These are phyloP conservation scores for Diaporthe batatas DNA, from an alignment of 2,329 filamentous ascomycete species.

Conservation along the genomic window DNA sequence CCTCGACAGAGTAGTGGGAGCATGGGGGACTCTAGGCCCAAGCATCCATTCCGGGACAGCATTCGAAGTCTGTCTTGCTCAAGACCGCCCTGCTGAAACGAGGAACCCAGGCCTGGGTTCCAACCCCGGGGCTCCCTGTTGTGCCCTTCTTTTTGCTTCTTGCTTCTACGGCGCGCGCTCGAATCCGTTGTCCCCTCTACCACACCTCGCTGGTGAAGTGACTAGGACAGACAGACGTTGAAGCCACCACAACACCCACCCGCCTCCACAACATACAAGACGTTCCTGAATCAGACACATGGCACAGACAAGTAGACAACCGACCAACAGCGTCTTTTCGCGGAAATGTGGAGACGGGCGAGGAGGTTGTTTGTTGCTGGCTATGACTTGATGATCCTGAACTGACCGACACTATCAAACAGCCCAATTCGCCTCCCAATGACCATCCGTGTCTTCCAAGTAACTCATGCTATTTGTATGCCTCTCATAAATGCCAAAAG, in stretches of 20 bases:
- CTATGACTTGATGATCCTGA: background rate
- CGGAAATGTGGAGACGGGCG: background rate
- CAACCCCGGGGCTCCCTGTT: too few species aligned
- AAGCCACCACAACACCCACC: too few species aligned
- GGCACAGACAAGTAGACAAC: background rate
- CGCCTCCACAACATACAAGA: background rate
- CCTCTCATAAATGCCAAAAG: background rate
- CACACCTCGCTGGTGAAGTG: too few species aligned
- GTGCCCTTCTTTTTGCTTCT: too few species aligned
- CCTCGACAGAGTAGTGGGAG: background rate
- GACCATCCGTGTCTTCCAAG: background rate
- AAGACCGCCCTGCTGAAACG: too few species aligned
- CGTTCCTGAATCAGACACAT: background rate
- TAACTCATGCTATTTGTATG: slow-evolving; percentile 21
- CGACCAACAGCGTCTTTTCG: background rate
- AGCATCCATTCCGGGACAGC: too few species aligned
- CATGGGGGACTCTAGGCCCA: too few species aligned
- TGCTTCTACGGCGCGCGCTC: too few species aligned
- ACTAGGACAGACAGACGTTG: too few species aligned
- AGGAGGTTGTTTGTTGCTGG: background rate
- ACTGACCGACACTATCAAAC: background rate
- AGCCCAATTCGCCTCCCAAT: background rate
- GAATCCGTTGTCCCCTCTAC: too few species aligned
- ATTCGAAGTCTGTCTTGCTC: too few species aligned
- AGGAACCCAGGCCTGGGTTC: too few species aligned